Base-by-base conservation (phyloP, 2,329 filamentous ascomycete genomes). In the Fusarium buxicola region DNA sequence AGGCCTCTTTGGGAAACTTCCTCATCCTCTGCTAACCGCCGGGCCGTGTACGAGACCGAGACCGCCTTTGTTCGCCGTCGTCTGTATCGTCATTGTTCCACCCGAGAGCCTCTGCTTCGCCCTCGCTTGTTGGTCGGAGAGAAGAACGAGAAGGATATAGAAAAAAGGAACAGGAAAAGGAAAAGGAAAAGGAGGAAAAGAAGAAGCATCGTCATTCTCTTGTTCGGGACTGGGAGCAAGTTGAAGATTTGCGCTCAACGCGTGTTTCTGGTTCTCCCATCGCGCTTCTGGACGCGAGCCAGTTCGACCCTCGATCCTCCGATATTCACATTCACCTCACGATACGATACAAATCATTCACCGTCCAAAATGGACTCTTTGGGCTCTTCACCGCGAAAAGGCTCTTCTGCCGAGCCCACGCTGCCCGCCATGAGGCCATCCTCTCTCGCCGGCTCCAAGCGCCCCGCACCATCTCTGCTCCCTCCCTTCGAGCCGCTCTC, bases 401-500 rank as follows among this genome's bases (percentile, higher is more conserved):
- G 62, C 59, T 52, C 63, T 16, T 68, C 66, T 13, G 63, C 63
- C 32, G 69, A 78, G 72, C 75, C 76, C 34, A 72, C 75, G 46
- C 74, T 76, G 49, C 77, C 76, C 58, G 53, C 61, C 44, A 64
- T 63, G 50, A 63, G 38, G 48, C 54, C 68, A 8, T 55, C 66
- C 16, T 70, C 69, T 39, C 50, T 76, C 13, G 75, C 81, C 52
- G 81, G 84, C 69, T 75, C 82, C 64, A 89, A 91, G 80, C 82
- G 87, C 58, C 80, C 86, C 68, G 85, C 86, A 41, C 84, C 91
- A 25, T 86, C 88, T 55, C 81, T 94, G 53, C 86, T 95, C 24
- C 92, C 92, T 60, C 84, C 92, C 18, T 94, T 94, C 75, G 91
- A 94, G 77, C 89, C 88, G 47, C 80, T 92, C 55, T 90, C 90